These are phyloP conservation scores for Rubia tinctorum DNA, from an alignment of 305 asterid species.

Conservation along the genomic window DNA sequence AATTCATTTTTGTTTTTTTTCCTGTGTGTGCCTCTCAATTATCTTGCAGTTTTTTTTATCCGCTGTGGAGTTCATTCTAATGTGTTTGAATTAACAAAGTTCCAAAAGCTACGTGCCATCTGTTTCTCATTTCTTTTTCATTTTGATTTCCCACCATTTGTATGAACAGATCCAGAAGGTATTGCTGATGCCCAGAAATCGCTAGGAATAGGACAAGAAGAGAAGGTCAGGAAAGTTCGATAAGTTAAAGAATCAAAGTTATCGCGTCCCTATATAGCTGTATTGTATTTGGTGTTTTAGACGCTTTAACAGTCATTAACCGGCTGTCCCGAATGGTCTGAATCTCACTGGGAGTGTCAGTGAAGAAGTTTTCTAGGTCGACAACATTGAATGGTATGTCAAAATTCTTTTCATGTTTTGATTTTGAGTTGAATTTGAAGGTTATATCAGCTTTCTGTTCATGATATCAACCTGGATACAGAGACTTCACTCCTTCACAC, in stretches of 20 bases:
- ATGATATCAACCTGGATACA: too few relatives aligned
- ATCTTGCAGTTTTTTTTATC: not conserved
- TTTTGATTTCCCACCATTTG: conserved; percentile 1
- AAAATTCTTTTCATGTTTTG: too few relatives aligned
- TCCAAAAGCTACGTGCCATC: not conserved
- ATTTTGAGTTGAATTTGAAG: not conserved
- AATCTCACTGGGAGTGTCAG: not conserved
- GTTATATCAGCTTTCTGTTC: not conserved
- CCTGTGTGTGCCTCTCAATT: not conserved
- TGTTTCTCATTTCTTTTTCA: not conserved
- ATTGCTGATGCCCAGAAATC: conserved; percentile 88
- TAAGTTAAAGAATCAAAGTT: conserved; percentile 14
- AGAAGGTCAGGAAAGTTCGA: conserved; percentile 68
- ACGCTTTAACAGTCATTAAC: not conserved
- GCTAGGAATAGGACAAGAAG: conserved; percentile 54
- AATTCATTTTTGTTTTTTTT: not conserved
- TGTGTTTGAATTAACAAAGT: not conserved
- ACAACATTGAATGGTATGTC: not conserved
- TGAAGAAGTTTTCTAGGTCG: not conserved
- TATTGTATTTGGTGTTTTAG: not conserved
- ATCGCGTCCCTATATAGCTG: not conserved
- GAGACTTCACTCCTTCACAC: too few relatives aligned
- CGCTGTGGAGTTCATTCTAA: not conserved
- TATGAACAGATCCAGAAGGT: conserved; percentile 81
- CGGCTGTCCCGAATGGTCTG: not conserved